Base-by-base conservation (phyloP, 2,329 filamentous ascomycete genomes). In the Pestalotiopsis sp. region DNA sequence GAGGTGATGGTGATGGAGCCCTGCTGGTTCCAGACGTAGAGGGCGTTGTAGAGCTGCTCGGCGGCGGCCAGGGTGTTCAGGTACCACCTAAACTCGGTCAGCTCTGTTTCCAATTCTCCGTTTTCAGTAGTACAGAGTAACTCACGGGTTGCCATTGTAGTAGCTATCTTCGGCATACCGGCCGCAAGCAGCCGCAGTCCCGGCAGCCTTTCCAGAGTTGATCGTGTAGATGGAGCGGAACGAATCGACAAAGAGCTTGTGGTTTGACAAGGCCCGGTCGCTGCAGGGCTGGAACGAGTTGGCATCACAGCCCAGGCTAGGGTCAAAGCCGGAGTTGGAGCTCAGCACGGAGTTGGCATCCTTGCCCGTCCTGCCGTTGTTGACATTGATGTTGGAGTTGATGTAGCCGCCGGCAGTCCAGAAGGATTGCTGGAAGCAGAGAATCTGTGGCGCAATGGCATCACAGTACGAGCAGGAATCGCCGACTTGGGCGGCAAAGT, bases 241-340 rank as follows among this genome's bases (percentile, higher is more conserved):
- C 0, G 92, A 90, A 77, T 95, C 92, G 0, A 90, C 89, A 4
- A 93, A 87, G 2, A 85, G 86, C 80, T 95, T 95, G 81, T 94
- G 92, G 76, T 94, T 96, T 23, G 92, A 87, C 38, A 96, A 84
- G 2, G 91, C 89, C 67, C 82, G 84, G 70, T 89, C 83, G 36
- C 90, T 92, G 82, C 92, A 95, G 11, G 93, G 93, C 80, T 95
- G 93, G 83, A 95, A 95, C 3, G 92, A 94, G 3, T 84, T 82
- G 62, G 89, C 86, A 74, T 93, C 90, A 73, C 92, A 94, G 38
- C 84, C 85, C 0, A 88, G 87, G 6, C 83, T 80, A 1, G 91
- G 88, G 74, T 95, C 92, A 70, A 94, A 95, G 25, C 85, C 87
- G 77, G 90, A 88, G 72, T 92, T 92, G 4, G 89, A 87, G 2